Conservation (phyloP, 352 stramenopile genomes). For the Phytopythium mirpurense region DNA sequence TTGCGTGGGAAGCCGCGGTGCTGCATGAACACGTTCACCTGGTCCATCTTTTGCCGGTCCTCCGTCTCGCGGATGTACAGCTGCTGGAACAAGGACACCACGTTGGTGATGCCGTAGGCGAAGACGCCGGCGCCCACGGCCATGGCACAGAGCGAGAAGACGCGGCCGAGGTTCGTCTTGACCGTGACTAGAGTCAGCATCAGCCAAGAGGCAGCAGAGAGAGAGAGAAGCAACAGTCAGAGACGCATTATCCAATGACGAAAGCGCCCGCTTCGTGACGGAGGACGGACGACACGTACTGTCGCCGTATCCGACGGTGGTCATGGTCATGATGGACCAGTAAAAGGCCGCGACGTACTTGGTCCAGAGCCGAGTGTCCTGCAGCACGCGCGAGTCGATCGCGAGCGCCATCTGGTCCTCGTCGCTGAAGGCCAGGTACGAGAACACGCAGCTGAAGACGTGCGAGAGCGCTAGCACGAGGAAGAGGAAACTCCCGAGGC, state of each 20-base stretch:
- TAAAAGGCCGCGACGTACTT: constrained; percentile 82
- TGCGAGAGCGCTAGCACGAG: constrained; percentile 72
- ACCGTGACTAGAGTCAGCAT: constrained; percentile 40
- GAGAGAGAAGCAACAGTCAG: neutral
- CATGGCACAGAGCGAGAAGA: constrained; percentile 76
- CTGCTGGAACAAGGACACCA: constrained; percentile 73
- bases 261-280: too few species aligned
- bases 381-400: constrained; percentile 29
- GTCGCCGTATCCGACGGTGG: constrained; percentile 74
- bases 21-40: constrained; percentile 77
- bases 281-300: constrained; percentile 24
- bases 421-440: constrained; percentile 60
- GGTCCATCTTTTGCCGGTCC: constrained; percentile 71
- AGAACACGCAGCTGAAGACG: constrained; percentile 77
- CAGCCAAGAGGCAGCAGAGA: neutral
- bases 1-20: constrained; percentile 45
- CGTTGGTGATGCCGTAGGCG: constrained; percentile 81
- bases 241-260: neutral
- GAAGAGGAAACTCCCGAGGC: constrained; percentile 68
- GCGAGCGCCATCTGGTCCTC: constrained; percentile 41
- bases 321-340: constrained; percentile 87
- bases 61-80: constrained; percentile 63
- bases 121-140: constrained; percentile 74
- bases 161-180: constrained; percentile 49
- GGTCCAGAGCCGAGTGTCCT: constrained; percentile 45